These are phyloP conservation scores for Paramecium caudatum DNA, from an alignment of 73 alveolate species.

Conservation along the genomic window DNA sequence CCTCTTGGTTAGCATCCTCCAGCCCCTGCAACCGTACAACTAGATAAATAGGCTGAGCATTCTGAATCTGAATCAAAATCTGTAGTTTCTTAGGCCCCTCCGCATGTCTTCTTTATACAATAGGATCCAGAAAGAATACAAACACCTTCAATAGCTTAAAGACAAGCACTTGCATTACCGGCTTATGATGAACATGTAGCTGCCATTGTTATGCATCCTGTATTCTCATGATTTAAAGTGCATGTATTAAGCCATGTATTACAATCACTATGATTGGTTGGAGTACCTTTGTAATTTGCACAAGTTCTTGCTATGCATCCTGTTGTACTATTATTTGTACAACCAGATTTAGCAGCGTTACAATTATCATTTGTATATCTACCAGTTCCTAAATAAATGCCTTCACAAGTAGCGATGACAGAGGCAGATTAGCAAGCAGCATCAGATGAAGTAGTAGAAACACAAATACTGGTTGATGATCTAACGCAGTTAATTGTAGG, in stretches of 20 bases:
- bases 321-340: not conserved
- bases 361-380: not conserved
- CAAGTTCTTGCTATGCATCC: not conserved
- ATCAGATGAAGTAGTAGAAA: not conserved
- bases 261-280: not conserved
- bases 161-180: not conserved
- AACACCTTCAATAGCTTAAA: not conserved
- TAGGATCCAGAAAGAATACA: not conserved
- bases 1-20: not conserved
- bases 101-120: not conserved
- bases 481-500: not conserved
- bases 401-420: not conserved
- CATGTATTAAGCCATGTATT: not conserved
- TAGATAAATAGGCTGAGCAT: not conserved
- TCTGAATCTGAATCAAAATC: not conserved
- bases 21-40: slow-evolving; percentile 3
- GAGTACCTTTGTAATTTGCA: not conserved
- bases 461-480: not conserved
- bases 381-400: not conserved
- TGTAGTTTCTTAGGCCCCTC: not conserved
- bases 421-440: not conserved
- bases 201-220: not conserved
- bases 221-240: not conserved
- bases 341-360: not conserved
- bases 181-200: not conserved